Evolutionary conservation across 129 eudicot species (phyloP).

Genomic region (Ambrosia artemisiifolia): DNA sequence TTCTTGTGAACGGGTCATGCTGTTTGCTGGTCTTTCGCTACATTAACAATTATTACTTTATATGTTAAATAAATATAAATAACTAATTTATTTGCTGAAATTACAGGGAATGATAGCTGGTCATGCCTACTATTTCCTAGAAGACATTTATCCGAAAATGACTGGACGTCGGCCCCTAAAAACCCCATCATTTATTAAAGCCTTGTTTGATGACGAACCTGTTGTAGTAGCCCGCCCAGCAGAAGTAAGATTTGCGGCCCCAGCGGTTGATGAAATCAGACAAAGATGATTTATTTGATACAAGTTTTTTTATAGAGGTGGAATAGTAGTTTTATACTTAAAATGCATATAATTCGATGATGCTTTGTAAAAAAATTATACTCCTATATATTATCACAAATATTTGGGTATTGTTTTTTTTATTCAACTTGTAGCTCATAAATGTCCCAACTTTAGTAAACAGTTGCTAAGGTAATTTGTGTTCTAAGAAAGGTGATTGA

Average conservation of each 20-base stretch:
- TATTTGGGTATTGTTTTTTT: not conserved
- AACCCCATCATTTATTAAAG: conserved; percentile 69
- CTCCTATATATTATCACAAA: not conserved
- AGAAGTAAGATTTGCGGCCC: conserved; percentile 85
- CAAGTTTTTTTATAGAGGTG: conserved; percentile 17
- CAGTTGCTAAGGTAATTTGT: too few species aligned
- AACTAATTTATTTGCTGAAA: not conserved
- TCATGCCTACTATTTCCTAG: conserved; percentile 92
- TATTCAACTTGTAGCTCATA: not conserved
- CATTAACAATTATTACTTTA: not conserved
- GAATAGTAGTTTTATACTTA: not conserved
- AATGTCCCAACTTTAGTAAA: not conserved
- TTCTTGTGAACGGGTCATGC: not conserved
- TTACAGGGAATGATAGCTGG: conserved; percentile 95
- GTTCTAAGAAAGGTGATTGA: too few species aligned
- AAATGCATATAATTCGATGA: conserved; percentile 36
- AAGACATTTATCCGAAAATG: conserved; percentile 89
- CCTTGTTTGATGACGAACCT: conserved; percentile 77
- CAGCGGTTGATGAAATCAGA: conserved; percentile 58
- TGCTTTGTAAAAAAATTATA: conserved; percentile 26
- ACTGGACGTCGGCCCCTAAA: conserved; percentile 82
- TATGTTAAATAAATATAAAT: not conserved
- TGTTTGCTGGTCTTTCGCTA: not conserved
- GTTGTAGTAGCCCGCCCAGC: conserved; percentile 82
- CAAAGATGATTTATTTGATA: conserved; percentile 18